These are phyloP conservation scores for Colletotrichum higginsianum DNA, from an alignment of 2,329 filamentous ascomycete genomes.

Conservation along the genomic window DNA sequence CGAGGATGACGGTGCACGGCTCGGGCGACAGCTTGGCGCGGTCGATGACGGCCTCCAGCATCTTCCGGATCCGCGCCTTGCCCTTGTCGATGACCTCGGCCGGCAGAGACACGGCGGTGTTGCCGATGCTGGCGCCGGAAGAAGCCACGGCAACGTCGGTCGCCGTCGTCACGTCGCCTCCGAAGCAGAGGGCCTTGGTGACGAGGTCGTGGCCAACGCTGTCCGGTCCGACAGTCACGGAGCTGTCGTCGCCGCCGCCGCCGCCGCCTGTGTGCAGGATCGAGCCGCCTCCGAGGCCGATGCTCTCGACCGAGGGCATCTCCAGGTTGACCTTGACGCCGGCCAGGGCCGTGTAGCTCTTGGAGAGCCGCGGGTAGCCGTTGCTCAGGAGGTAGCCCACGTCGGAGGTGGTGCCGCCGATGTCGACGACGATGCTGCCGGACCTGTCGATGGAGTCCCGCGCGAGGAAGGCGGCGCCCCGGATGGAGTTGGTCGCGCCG, in stretches of 20 bases:
- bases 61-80: slow-evolving; percentile 34
- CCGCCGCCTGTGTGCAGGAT: slow-evolving; percentile 28
- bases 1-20: slow-evolving; percentile 44
- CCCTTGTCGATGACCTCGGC: slow-evolving; percentile 29
- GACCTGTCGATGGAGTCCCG: slow-evolving; percentile 29
- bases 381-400: slow-evolving; percentile 45
- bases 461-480: slow-evolving; percentile 44
- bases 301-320: slow-evolving; percentile 47
- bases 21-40: slow-evolving; percentile 46
- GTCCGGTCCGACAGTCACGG: slow-evolving; percentile 46
- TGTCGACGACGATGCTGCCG: slow-evolving; percentile 45
- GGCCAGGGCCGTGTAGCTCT: slow-evolving; percentile 45
- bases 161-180: slow-evolving; percentile 44
- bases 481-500: slow-evolving; percentile 47
- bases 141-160: slow-evolving; percentile 46
- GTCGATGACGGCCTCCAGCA: slow-evolving; percentile 45
- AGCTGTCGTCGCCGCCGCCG: not conserved
- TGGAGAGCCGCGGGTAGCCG: slow-evolving; percentile 45
- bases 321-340: slow-evolving; percentile 47
- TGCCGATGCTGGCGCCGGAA: slow-evolving; percentile 18
- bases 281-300: slow-evolving; percentile 45
- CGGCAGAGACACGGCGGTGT: slow-evolving; percentile 1
- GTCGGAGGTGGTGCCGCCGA: slow-evolving; percentile 46
- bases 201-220: slow-evolving; percentile 47
- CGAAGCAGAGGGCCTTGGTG: slow-evolving; percentile 44